Percentiles rank a stretch among this genome's conserved stretches.
Conservation (phyloP, 495 filamentous ascomycete genomes). For the Lepraria neglecta region DNA sequence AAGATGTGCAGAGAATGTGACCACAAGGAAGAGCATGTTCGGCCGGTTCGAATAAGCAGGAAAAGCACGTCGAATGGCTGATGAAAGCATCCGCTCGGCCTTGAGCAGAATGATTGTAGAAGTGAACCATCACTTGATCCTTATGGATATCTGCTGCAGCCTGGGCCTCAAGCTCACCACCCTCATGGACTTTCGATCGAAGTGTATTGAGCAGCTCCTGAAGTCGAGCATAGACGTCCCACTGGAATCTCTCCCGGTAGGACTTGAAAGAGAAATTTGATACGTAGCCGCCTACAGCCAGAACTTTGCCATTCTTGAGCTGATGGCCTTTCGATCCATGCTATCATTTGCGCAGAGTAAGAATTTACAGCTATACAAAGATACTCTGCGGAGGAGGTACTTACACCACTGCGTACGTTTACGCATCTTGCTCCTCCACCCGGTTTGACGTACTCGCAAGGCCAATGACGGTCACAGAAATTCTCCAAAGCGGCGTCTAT, state of each 20-base stretch:
- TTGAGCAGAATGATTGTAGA: slow-evolving; percentile 26
- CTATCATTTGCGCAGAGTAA: neutral
- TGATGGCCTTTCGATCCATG: slow-evolving; percentile 49
- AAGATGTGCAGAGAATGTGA: slow-evolving; percentile 50
- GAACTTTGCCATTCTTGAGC: slow-evolving; percentile 40
- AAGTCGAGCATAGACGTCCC: slow-evolving; percentile 29
- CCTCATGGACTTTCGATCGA: slow-evolving; percentile 1
- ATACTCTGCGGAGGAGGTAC: neutral
- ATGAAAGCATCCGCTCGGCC: slow-evolving; percentile 21
- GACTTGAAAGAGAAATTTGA: slow-evolving; percentile 37
- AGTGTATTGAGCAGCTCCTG: slow-evolving; percentile 22
- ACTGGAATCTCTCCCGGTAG: slow-evolving; percentile 33
- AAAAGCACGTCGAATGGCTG: slow-evolving; percentile 48
- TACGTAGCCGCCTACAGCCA: slow-evolving; percentile 42
- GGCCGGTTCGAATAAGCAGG: slow-evolving; percentile 46
- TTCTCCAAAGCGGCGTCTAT: slow-evolving; percentile 43
- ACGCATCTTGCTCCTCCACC: slow-evolving; percentile 35
- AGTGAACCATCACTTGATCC: slow-evolving; percentile 29
- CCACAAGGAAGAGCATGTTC: slow-evolving; percentile 52
- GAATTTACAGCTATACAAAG: neutral
- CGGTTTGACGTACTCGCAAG: slow-evolving; percentile 39
- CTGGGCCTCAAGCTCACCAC: slow-evolving; percentile 27
- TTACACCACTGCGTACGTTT: slow-evolving; percentile 37
- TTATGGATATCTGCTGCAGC: slow-evolving; percentile 33
- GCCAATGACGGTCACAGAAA: slow-evolving; percentile 45